Conservation (phyloP, 2,329 filamentous ascomycete genomes). For the Helotiales sp. region DNA sequence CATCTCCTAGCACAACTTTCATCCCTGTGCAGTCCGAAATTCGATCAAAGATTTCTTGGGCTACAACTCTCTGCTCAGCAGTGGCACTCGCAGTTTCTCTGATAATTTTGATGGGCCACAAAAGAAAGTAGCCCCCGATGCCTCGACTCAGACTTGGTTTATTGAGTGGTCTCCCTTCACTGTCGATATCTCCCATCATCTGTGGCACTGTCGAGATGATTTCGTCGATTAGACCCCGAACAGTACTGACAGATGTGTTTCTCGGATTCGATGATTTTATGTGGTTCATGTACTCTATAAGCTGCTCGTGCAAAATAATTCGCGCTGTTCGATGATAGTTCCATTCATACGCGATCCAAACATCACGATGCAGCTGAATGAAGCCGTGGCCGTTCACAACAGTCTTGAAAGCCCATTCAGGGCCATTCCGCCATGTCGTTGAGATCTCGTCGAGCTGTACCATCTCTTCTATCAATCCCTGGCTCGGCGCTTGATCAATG, state of each 20-base stretch:
- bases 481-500: conserved; percentile 2
- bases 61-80: conserved; percentile 34
- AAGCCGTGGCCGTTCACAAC: conserved; percentile 27
- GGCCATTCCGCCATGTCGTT: conserved; percentile 34
- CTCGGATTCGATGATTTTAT: conserved; percentile 32
- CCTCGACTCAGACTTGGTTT: conserved; percentile 25
- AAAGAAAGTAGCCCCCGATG: conserved; percentile 40
- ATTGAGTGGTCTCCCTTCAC: conserved; percentile 24
- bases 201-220: conserved; percentile 41
- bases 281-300: conserved; percentile 35
- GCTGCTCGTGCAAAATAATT: conserved; percentile 39
- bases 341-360: conserved; percentile 45
- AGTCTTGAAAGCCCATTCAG: conserved; percentile 38
- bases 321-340: conserved; percentile 42
- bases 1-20: conserved; percentile 36
- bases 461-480: conserved; percentile 35
- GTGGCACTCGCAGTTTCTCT: conserved; percentile 30
- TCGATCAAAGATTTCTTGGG: conserved; percentile 36
- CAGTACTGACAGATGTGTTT: conserved; percentile 16
- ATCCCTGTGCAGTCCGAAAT: conserved; percentile 43
- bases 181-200: conserved; percentile 38
- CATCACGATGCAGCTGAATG: conserved; percentile 39
- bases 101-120: conserved; percentile 41
- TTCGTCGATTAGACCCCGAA: conserved; percentile 36
- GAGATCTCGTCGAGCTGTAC: conserved; percentile 34